Base-by-base conservation (phyloP, 306 rosid species). In the Cyclanthera cordifolia region DNA sequence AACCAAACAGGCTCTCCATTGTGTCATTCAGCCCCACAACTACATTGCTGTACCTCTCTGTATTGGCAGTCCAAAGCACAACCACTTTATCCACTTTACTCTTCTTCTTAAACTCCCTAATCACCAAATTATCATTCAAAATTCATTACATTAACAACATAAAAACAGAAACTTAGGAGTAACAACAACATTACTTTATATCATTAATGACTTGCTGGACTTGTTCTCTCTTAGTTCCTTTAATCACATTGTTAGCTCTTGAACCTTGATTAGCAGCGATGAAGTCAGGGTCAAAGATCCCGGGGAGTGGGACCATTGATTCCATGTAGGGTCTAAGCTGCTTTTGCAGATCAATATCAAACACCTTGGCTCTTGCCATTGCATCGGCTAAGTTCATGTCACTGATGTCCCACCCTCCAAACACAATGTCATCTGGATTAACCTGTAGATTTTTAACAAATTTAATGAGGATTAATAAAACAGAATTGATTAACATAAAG, bases 351-450 rank as follows among this genome's bases (percentile, higher is more conserved):
- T 93, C 99, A 32, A 93, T 93, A 84, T 90, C 99, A 41, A 93
- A 82, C 8, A 93, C 99, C 85, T 71, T 86, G 43, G 94, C 99
- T 81, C 99, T 86, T 2, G 82, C 96, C 96, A 93, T 86, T 32
- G 95, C 89, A 77, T 93, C 99, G 7, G 96, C 99, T 39, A 93
- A 73, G 81, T 90, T 93, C 99, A 89, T 82, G 81, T 82, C 79
- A 60, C 95, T 93, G 25, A 93, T 93, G 85, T 93, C 99, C 99
- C 99, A 93, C 4, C 99, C 96, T 17, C 96, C 99, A 80, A 89
- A 89, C 66, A 93, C 96, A 76, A 93, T 72, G 75, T 93, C 95
- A 30, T 93, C 96, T 39, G 99, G 99, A 74, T 93, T 90, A 69
- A 93, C 99, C 99, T 93, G 80, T 43, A 53, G 24, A 41, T 19